Base-by-base conservation (phyloP, 2,329 filamentous ascomycete genomes). In the Cordyceps cateniannulata region DNA sequence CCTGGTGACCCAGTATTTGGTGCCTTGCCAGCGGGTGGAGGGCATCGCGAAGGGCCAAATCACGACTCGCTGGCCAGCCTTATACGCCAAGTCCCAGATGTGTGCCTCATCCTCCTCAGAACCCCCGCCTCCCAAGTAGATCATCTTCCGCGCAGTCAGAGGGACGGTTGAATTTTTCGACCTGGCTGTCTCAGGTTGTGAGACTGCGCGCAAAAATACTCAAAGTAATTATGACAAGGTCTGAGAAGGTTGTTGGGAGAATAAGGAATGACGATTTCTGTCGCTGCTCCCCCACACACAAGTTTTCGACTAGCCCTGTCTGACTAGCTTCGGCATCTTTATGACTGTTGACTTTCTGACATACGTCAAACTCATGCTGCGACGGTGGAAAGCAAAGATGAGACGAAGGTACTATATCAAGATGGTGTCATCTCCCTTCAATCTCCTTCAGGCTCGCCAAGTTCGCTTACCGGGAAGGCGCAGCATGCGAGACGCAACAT, bases 11-110 rank as follows among this genome's bases (percentile, higher is more conserved):
- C 32, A 44, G 14, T 24, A 25, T n/a, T 24, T 7, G 10, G 45
- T 49, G 5, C 51, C 32, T 24, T 49, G n/a, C 29, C 50, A 52
- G 9, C 44, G 40, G 22, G 18, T n/a, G 16, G 50, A 48, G 14
- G 29, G 32, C 58, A 54, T 55, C 7, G 51, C 50, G 29, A 60
- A 55, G 32, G 58, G 44, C 44, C 58, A 55, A 25, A 44, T 24
- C 3, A 55, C 50, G 42, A 55, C 50, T 9, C 42, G 42, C 12
- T 60, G 49, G 9, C 50, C 50, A 22, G 58, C 18, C 49, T 42
- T 48, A n/a, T 27, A 55, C 5, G 58, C 50, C 50, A 55, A 32
- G 24, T 44, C 29, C 29, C 20, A 40, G 29, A 54, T 29, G n/a
- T 24, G 18, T 12, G 58, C 58, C 50, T 55, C 29, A 22, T 48